Base-by-base conservation (phyloP, 2,329 filamentous ascomycete genomes). In the Trichoderma gracile region DNA sequence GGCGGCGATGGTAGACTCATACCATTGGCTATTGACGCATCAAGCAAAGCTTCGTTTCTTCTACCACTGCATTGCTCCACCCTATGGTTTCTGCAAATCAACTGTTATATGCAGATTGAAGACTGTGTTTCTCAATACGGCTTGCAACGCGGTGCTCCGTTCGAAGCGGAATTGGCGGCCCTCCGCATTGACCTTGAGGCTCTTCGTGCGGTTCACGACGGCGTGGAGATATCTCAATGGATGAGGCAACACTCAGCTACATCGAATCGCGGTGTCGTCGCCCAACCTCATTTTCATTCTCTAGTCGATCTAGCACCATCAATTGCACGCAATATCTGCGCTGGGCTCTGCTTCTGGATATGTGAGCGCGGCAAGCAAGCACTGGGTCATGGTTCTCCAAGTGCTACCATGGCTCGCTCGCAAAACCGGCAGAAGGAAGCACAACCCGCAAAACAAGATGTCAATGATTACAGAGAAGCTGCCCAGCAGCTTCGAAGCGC, bases 61-160 rank as follows among this genome's bases (percentile, higher is more conserved):
- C 46, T 43, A 14, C 57, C 57, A n/a, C 14, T 61, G 25, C 57
- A 53, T 4, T 61, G 57, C 5, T 45, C 38, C 3, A 42, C 45
- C 47, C 46, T 61, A 33, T 61, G 57, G 57, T 23, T 61, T 33
- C 47, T 52, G n/a, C 46, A 61, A 52, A 43, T 43, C 40, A 61
- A 61, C 15, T 61, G 57, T 45, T 61, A 53, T 14, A n/a, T 61
- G 47, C 57, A 61, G 46, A 27, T 61, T 19, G 57, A 53, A 33
- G 57, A 50, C 14, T 61, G 57, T 38, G 38, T 61, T 33, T 61
- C 47, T 5, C 47, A 43, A n/a, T 52, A 61, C 19, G 47, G 57
- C 12, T 25, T 61, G 47, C 57, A 43, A 33, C 21, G 9, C 10
- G 38, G 23, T 30, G 23, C 23, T 5, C 47, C 47, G 15, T 61